These are phyloP conservation scores for Pseudogymnoascus sp. DNA, from an alignment of 2,329 filamentous ascomycete genomes.

Conservation along the genomic window DNA sequence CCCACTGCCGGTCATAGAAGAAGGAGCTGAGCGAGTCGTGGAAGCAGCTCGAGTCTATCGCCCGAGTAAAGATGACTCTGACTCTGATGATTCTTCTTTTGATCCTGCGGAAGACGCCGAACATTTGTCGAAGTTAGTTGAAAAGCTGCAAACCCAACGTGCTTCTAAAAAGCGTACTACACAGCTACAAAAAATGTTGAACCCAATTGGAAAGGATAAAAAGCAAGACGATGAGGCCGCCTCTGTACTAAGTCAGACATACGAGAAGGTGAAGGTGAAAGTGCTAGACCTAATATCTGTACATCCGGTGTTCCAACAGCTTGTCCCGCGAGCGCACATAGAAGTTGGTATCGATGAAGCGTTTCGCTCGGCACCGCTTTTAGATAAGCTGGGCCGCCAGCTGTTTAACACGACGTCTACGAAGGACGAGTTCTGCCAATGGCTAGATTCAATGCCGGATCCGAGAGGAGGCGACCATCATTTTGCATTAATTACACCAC, in stretches of 20 bases:
- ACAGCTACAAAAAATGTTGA: neutral
- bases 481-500: conserved; percentile 10
- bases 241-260: neutral
- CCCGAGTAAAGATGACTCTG: neutral
- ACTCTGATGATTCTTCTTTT: neutral
- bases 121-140: neutral
- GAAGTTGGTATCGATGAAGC: conserved; percentile 12
- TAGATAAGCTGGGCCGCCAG: neutral
- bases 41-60: neutral
- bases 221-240: neutral
- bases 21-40: neutral
- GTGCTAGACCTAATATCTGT: neutral
- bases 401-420: conserved; percentile 12
- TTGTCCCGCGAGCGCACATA: conserved; percentile 2
- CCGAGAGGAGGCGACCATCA: neutral
- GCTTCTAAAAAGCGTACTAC: neutral
- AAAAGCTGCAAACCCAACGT: neutral
- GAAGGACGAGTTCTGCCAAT: conserved; percentile 9
- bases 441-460: neutral
- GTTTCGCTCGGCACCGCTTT: neutral
- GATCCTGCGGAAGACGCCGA: neutral
- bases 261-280: neutral
- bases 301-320: conserved; percentile 6
- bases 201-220: neutral
- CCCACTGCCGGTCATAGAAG: conserved; percentile 11